Base-by-base conservation (phyloP, 257 asterid species). In the Eustoma russellianum region DNA sequence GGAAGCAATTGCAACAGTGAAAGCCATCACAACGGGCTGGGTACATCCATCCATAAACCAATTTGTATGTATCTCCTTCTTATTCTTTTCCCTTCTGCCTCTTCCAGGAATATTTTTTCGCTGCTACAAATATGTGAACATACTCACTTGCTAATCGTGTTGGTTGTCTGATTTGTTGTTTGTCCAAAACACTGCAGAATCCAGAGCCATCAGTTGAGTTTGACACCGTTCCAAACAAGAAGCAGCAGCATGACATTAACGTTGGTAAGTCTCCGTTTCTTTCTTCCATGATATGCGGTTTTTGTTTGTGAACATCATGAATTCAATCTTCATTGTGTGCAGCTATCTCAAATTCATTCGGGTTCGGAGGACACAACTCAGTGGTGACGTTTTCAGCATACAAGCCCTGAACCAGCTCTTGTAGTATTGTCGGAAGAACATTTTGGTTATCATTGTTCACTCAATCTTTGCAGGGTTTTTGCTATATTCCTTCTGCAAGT, bases 1-100 rank as follows among this genome's bases (percentile, higher is more conserved):
- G 65, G 97, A 89, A 76, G 95, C 97, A 65, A 89, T 89, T 41
- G 97, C 97, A 44, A 66, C 95, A 33, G 72, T 89, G 48, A 85
- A 85, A 75, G 94, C 97, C 62, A 73, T 81, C 52, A 89, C 88
- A 47, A 83, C 92, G 1, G 97, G 97, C 69, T 88, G 97, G 97
- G 75, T 88, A 59, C 97, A 88, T 75, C 95, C 97, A 48, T 70
- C 92, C 55, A 83, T 88, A 12, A 88, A 88, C 57, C 97, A 88
- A 72, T 83, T 80, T 48, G 94, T 88, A 70, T 11, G 43, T 11
- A 55, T 85, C 73, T 55, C 55, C 24, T 41, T 60, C 46, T 53
- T 34, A 15, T 40, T 55, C 8, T 49, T 33, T 14, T 38, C 11
- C 7, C 43, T 51, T 9, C 16, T 10, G 15, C 56, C 30, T 17